phyloP scores from a whole-genome alignment of 1,284 basidiomycete species.

The Apiotrichum domesticum region DNA sequence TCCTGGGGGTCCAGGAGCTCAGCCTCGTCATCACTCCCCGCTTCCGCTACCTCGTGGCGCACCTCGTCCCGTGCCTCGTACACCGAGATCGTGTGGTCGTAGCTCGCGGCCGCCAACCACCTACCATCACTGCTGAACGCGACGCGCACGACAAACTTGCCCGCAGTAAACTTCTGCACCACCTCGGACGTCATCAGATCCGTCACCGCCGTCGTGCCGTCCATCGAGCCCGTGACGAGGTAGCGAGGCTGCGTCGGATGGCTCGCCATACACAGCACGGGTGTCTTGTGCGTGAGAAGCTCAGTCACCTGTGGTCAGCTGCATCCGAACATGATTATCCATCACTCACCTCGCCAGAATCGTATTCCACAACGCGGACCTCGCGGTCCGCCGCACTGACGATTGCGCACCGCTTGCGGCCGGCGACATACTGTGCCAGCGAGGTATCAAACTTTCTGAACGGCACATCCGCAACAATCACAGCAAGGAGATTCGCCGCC shows the following conservation, averaged over 20 bases:
- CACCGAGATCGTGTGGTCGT: slow-evolving; percentile 41
- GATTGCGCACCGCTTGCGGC: slow-evolving; percentile 52
- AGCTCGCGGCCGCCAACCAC: slow-evolving; percentile 43
- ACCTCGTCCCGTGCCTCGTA: slow-evolving; percentile 23
- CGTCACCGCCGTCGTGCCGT: slow-evolving; percentile 37
- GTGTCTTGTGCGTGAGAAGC: slow-evolving; percentile 41
- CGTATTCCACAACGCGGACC: slow-evolving; percentile 64
- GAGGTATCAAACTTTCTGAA: slow-evolving; percentile 37
- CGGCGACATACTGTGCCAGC: slow-evolving; percentile 32
- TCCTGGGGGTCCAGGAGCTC: slow-evolving; percentile 33
- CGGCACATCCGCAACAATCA: slow-evolving; percentile 24
- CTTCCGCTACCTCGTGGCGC: background rate
- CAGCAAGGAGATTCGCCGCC: slow-evolving; percentile 38
- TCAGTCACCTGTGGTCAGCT: slow-evolving; percentile 27
- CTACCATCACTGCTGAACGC: slow-evolving; percentile 37
- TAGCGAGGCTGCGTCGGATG: slow-evolving; percentile 43
- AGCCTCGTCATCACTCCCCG: slow-evolving; percentile 24
- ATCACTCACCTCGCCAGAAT: slow-evolving; percentile 58
- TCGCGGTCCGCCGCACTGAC: slow-evolving; percentile 79
- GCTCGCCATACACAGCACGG: slow-evolving; percentile 38
- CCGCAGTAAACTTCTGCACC: slow-evolving; percentile 38
- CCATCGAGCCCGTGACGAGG: slow-evolving; percentile 43
- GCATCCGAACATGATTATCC: background rate
- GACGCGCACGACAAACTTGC: slow-evolving; percentile 44
- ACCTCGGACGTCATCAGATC: slow-evolving; percentile 37